phyloP scores from a whole-genome alignment of 306 rosid genomes.

The Parietaria judaica region DNA sequence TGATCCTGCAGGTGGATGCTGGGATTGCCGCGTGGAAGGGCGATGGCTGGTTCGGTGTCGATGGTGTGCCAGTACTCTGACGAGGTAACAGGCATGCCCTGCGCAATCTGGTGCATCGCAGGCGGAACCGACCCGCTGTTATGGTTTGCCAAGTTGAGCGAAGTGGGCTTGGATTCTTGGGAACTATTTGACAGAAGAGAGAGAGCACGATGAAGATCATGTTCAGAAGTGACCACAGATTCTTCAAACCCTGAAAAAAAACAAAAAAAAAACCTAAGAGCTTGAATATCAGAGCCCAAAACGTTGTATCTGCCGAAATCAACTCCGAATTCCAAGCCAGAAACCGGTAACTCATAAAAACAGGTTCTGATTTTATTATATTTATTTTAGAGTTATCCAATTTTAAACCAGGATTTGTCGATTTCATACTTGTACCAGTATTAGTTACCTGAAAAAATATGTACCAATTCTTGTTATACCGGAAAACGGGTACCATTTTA shows the following conservation, averaged over 20 bases:
- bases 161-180: conserved; percentile 30
- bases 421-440: no score
- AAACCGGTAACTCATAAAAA: no score
- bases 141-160: conserved; percentile 14
- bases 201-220: conserved; percentile 77
- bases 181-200: conserved; percentile 98
- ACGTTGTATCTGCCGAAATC: background rate
- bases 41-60: conserved; percentile 21
- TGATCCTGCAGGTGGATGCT: conserved; percentile 44
- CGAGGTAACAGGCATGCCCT: conserved; percentile 23
- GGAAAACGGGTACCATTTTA: no score
- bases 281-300: background rate
- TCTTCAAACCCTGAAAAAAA: conserved; percentile 53
- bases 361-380: no score
- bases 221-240: conserved; percentile 32
- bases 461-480: no score
- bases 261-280: no score
- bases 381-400: no score
- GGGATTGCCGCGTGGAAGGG: conserved; percentile 22
- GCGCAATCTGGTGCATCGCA: conserved; percentile 22
- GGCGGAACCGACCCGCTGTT: conserved; percentile 23
- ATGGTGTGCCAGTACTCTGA: conserved; percentile 39
- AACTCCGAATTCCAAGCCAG: no score
- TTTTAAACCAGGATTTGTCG: no score
- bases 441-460: no score